Evolutionary conservation across 495 filamentous ascomycete genomes (phyloP), one percentile per base, ranked within the genome.

Genomic region (Daldinia loculata): DNA sequence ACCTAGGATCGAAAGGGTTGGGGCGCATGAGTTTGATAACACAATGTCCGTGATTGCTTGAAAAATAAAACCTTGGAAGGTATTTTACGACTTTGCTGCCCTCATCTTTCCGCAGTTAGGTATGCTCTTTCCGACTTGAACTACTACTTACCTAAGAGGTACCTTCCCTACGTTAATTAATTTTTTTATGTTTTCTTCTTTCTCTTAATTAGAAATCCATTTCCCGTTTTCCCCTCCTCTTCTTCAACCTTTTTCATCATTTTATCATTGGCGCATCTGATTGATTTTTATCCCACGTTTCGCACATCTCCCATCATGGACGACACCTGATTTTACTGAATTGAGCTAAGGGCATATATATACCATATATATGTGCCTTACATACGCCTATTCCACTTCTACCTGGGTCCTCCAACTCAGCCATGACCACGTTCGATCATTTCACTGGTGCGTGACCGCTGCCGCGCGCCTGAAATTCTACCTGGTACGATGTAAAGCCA

Each of bases 11-110:
- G 38, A 34, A 61, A 67, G 61, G 59, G 64, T 64, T 55, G 69
- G 63, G 63, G 57, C 69, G 63, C 52, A 71, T 67, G 41, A 63
- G 69, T 71, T 71, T 67, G 63, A 71, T 67, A 71, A 55, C 53
- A 67, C 64, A 63, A 53, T 48, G 14, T 30, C 12, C 22, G 43
- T 48, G 43, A 48, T 48, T 48, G 27, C 24, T 17, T 30, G 36
- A 39, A 50, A 43, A 26, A 29, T 30, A 50, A 43, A 24, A 24
- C 22, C 39, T 19, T 50, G 34, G 34, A 36, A 26, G 24, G 1
- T 32, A 3, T 55, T 63, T 67, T 58, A 53, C 63, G 63, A 50
- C 4, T 57, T 61, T 56, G 2, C 61, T 32, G 8, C 14, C 8
- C 43, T 53, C 45, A 5, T 48, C 56, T 15, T 50, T 52, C 17